phyloP scores from a whole-genome alignment of 768 basidiomycete species.

The Psilocybe cyanescens region DNA sequence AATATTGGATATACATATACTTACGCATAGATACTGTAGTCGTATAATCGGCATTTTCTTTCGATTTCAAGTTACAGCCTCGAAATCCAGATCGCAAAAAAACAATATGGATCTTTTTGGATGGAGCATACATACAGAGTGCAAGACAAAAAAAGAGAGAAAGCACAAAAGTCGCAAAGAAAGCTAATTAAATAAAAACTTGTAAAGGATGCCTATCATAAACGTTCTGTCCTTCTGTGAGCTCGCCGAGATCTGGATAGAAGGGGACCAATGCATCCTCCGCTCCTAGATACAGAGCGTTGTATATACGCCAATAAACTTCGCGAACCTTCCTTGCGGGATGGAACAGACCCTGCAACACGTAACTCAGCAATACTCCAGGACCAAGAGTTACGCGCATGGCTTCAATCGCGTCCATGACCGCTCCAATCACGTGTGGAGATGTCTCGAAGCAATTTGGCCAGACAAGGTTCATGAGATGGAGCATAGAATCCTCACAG shows the following conservation, averaged over 20 bases:
- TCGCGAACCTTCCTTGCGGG: slow-evolving; percentile 97
- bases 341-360: slow-evolving; percentile 95
- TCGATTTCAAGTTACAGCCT: slow-evolving; percentile 4
- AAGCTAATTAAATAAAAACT: slow-evolving; percentile 68
- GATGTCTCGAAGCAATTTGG: slow-evolving; percentile 99
- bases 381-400: slow-evolving; percentile 97
- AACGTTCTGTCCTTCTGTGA: slow-evolving; percentile 89
- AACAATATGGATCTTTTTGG: neutral
- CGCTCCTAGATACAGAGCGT: slow-evolving; percentile 90
- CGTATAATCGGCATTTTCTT: slow-evolving; percentile 11
- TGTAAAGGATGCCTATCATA: slow-evolving; percentile 87
- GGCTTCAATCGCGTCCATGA: slow-evolving; percentile 97
- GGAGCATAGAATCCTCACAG: slow-evolving; percentile 97
- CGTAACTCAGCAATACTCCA: slow-evolving; percentile 89
- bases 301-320: slow-evolving; percentile 98
- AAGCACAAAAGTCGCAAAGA: slow-evolving; percentile 8
- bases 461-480: slow-evolving; percentile 98
- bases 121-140: slow-evolving; percentile 4
- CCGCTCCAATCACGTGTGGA: slow-evolving; percentile 96
- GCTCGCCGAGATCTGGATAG: slow-evolving; percentile 88
- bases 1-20: slow-evolving; percentile 3
- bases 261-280: slow-evolving; percentile 93
- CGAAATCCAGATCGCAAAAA: neutral
- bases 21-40: slow-evolving; percentile 9
- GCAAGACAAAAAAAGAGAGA: neutral